A percentile compares a stretch with the other conserved stretches of the same genome.
Evolutionary conservation across 768 basidiomycete species (phyloP).

Genomic region (Piloderma croceum): DNA sequence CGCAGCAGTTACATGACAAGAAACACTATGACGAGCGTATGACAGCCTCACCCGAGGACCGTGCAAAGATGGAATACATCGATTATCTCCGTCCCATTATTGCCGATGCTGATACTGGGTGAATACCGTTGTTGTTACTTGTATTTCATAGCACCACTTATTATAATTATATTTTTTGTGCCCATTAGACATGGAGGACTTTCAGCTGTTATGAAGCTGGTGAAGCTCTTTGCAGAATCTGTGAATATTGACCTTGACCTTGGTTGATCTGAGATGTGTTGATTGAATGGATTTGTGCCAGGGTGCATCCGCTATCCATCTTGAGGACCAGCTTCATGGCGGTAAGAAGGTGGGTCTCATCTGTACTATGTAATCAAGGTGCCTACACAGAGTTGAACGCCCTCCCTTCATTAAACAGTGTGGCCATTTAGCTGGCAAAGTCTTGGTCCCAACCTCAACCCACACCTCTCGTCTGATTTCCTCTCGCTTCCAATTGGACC

Average conservation of each 20-base stretch:
- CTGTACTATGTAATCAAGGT: background rate
- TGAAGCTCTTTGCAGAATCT: constrained; percentile 92
- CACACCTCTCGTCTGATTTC: constrained; percentile 82
- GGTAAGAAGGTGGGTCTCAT: constrained; percentile 72
- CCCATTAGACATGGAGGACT: constrained; percentile 74
- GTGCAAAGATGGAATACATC: constrained; percentile 67
- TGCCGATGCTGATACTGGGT: constrained; percentile 95
- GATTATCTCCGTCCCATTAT: constrained; percentile 92
- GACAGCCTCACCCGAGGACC: constrained; percentile 53
- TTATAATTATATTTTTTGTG: constrained; percentile 11
- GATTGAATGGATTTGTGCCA: too few species aligned
- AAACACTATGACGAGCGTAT: constrained; percentile 89
- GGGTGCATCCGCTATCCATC: constrained; percentile 86
- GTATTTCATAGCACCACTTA: background rate
- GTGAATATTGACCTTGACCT: constrained; percentile 31
- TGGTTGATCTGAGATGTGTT: too few species aligned
- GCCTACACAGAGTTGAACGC: background rate
- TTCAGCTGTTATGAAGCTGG: constrained; percentile 92
- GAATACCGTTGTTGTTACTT: constrained; percentile 18
- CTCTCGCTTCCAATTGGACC: constrained; percentile 85
- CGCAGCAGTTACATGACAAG: constrained; percentile 88
- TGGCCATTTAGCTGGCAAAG: constrained; percentile 88
- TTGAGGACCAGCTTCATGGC: constrained; percentile 93
- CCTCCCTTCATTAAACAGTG: too few species aligned
- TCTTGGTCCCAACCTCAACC: constrained; percentile 84